Evolutionary conservation across 805 yeast genomes (phyloP).

Genomic region (Lipomyces sp.): DNA sequence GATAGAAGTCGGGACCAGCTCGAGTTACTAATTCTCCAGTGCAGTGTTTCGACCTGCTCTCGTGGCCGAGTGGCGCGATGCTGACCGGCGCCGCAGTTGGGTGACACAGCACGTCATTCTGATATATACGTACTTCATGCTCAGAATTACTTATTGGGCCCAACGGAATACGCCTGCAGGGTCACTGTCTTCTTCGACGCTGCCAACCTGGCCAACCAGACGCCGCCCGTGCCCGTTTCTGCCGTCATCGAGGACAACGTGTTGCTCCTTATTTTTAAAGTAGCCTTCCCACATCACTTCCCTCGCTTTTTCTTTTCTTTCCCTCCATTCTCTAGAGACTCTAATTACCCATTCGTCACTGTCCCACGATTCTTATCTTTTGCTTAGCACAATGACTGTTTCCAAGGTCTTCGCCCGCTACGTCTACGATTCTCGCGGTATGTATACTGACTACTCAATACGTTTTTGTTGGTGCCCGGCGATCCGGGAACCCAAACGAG

Average conservation of each 20-base stretch:
- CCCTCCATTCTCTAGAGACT: background rate
- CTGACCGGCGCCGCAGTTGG: background rate
- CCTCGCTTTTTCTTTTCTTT: slow-evolving; percentile 3
- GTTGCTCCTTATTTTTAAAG: slow-evolving; percentile 8
- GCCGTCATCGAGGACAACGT: slow-evolving; percentile 1
- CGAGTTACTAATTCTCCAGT: background rate
- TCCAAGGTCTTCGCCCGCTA: slow-evolving; percentile 89
- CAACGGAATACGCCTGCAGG: background rate
- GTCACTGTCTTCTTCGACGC: background rate
- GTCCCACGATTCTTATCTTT: background rate
- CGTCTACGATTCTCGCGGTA: slow-evolving; percentile 99
- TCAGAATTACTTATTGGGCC: slow-evolving; percentile 4
- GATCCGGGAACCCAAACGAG: too few relatives aligned
- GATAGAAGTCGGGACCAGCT: background rate
- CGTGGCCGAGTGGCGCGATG: background rate
- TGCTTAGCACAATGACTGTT: slow-evolving; percentile 65
- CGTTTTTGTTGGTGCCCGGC: background rate
- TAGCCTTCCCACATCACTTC: background rate
- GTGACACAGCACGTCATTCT: background rate
- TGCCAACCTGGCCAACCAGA: background rate
- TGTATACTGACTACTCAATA: slow-evolving; percentile 25
- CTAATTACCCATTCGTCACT: background rate
- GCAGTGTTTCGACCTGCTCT: background rate
- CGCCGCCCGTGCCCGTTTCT: slow-evolving; percentile 3
- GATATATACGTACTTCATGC: slow-evolving; percentile 7